Percentiles rank a stretch among this genome's conserved stretches.
These are phyloP conservation scores for Clarireedia hainanense DNA, from an alignment of 2,329 filamentous ascomycete species.

Conservation along the genomic window DNA sequence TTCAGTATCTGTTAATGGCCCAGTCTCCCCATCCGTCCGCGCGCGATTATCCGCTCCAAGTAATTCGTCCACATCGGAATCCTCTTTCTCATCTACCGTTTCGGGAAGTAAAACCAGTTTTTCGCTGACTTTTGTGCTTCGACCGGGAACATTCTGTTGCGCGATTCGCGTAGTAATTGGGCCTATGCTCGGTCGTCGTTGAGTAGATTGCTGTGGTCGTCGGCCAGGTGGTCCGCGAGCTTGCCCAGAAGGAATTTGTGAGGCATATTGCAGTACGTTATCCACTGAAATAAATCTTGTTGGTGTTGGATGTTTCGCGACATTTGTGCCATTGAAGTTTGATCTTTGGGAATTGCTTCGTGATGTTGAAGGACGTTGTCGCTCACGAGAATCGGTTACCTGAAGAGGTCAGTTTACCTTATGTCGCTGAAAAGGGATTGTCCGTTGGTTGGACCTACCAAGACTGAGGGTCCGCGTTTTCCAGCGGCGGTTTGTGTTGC, in stretches of 20 bases:
- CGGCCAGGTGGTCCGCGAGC: slow-evolving; percentile 59
- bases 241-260: slow-evolving; percentile 91
- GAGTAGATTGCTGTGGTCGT: slow-evolving; percentile 37
- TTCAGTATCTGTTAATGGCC: slow-evolving; percentile 61
- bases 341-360: slow-evolving; percentile 30
- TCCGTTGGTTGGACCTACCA: slow-evolving; percentile 36
- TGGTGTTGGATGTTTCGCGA: slow-evolving; percentile 33
- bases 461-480: slow-evolving; percentile 53
- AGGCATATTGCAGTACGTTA: slow-evolving; percentile 87
- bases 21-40: slow-evolving; percentile 50
- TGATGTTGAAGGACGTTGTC: slow-evolving; percentile 37
- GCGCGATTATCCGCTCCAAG: slow-evolving; percentile 37
- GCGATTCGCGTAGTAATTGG: slow-evolving; percentile 34
- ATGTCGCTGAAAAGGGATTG: background rate
- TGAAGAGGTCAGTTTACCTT: slow-evolving; percentile 24
- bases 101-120: slow-evolving; percentile 94
- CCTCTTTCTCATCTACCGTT: slow-evolving; percentile 53
- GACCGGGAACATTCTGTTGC: slow-evolving; percentile 59
- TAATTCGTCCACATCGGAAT: slow-evolving; percentile 50
- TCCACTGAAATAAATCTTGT: slow-evolving; percentile 85
- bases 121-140: slow-evolving; percentile 90
- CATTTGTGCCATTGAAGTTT: slow-evolving; percentile 19
- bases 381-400: slow-evolving; percentile 52
- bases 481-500: slow-evolving; percentile 18
- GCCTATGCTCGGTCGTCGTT: slow-evolving; percentile 40